These are phyloP conservation scores for Saccharomyces hybrid DNA, from an alignment of 1,139 yeast genomes.

Conservation along the genomic window DNA sequence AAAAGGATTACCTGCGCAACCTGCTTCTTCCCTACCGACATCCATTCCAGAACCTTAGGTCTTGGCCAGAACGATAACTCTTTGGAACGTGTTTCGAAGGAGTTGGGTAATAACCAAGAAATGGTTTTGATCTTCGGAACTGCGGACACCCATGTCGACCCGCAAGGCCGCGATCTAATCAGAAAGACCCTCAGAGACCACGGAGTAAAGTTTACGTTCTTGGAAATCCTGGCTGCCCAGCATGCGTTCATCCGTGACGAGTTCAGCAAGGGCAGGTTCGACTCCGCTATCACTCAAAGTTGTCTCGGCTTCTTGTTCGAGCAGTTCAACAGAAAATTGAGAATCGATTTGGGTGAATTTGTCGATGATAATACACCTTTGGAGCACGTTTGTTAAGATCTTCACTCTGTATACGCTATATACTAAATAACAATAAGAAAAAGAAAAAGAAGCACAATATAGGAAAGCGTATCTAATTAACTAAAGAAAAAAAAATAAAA, in stretches of 20 bases:
- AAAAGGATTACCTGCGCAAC: slow-evolving; percentile 59
- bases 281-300: slow-evolving; percentile 61
- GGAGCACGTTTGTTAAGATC: slow-evolving; percentile 53
- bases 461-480: background rate
- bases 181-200: slow-evolving; percentile 53
- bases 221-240: slow-evolving; percentile 72
- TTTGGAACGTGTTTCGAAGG: slow-evolving; percentile 43
- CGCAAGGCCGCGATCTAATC: slow-evolving; percentile 67
- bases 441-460: background rate
- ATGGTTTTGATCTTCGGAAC: slow-evolving; percentile 67
- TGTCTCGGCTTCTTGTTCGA: slow-evolving; percentile 65
- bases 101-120: slow-evolving; percentile 44
- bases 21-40: slow-evolving; percentile 76
- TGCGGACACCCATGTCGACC: slow-evolving; percentile 72
- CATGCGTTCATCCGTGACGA: slow-evolving; percentile 82
- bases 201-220: slow-evolving; percentile 56
- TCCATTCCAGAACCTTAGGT: slow-evolving; percentile 58
- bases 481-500: background rate
- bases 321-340: slow-evolving; percentile 60
- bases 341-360: slow-evolving; percentile 57
- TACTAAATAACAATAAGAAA: background rate
- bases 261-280: slow-evolving; percentile 68
- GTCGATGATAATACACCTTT: slow-evolving; percentile 43
- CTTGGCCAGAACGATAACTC: slow-evolving; percentile 58
- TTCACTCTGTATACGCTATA: background rate